phyloP scores from a whole-genome alignment of 176 grass and related monocot species.

The Stipa capillata region DNA sequence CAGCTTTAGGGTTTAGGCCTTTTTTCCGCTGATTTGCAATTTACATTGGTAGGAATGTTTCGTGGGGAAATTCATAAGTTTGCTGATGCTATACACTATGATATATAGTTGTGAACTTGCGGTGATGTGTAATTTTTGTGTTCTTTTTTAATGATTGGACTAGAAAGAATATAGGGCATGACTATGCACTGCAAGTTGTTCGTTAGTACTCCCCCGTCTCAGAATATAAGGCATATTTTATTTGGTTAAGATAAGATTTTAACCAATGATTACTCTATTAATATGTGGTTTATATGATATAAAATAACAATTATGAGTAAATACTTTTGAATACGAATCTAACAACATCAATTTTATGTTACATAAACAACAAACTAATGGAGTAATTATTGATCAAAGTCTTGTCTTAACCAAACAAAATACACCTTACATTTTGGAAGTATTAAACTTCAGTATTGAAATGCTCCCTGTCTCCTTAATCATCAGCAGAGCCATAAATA shows the following conservation, averaged over 20 bases:
- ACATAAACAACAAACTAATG: too few species aligned
- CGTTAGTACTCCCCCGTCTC: too few species aligned
- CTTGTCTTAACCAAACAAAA: too few species aligned
- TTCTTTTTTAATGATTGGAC: background rate
- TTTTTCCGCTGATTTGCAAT: background rate
- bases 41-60: background rate
- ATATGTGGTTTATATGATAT: too few species aligned
- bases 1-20: background rate
- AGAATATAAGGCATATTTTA: too few species aligned
- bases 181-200: slow-evolving; percentile 6
- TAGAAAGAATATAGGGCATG: background rate
- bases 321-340: too few species aligned
- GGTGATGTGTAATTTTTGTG: background rate
- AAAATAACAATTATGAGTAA: too few species aligned
- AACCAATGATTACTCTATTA: too few species aligned
- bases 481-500: background rate
- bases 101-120: background rate
- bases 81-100: background rate
- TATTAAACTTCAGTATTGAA: background rate
- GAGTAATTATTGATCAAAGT: too few species aligned
- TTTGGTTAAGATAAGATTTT: too few species aligned
- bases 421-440: too few species aligned
- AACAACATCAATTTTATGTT: too few species aligned
- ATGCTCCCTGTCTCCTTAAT: slow-evolving; percentile 15
- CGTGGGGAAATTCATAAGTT: background rate